phyloP scores from a whole-genome alignment of 23 red algal species.

The Gracilaria caudata region DNA sequence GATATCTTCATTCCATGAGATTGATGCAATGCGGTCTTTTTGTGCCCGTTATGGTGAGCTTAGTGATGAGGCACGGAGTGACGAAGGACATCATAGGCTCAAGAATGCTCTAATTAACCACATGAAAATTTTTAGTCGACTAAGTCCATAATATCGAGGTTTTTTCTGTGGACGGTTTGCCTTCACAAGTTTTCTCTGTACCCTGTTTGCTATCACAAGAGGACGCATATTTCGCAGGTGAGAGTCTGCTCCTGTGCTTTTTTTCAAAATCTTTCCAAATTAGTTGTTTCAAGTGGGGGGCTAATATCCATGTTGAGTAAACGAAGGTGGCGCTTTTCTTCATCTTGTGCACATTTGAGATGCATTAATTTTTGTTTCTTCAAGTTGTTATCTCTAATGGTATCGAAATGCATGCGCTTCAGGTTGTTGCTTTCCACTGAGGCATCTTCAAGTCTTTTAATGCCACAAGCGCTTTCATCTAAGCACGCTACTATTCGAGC shows the following conservation, averaged over 20 bases:
- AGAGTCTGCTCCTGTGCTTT: background rate
- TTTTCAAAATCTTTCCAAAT: background rate
- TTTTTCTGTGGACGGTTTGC: too few species aligned
- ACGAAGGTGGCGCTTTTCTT: background rate
- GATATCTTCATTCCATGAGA: background rate
- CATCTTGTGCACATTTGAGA: background rate
- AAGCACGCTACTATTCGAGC: background rate
- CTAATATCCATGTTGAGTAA: background rate
- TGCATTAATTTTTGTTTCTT: background rate
- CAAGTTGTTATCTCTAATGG: background rate
- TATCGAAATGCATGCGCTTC: background rate
- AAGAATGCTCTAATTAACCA: background rate
- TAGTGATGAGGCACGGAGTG: background rate
- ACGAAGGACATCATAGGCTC: background rate
- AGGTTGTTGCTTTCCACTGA: background rate
- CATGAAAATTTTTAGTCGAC: background rate
- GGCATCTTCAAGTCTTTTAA: background rate
- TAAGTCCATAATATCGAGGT: background rate
- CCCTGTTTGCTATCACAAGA: background rate
- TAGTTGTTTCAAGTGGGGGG: background rate
- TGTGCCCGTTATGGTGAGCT: background rate
- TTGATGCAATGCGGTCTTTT: background rate
- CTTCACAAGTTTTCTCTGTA: too few species aligned
- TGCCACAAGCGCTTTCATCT: background rate
- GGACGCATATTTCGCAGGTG: background rate